A percentile compares a stretch with the other conserved stretches of the same genome.
These are phyloP conservation scores for Exobasidium cylindrosporum DNA, from an alignment of 1,284 basidiomycete species.

Conservation along the genomic window DNA sequence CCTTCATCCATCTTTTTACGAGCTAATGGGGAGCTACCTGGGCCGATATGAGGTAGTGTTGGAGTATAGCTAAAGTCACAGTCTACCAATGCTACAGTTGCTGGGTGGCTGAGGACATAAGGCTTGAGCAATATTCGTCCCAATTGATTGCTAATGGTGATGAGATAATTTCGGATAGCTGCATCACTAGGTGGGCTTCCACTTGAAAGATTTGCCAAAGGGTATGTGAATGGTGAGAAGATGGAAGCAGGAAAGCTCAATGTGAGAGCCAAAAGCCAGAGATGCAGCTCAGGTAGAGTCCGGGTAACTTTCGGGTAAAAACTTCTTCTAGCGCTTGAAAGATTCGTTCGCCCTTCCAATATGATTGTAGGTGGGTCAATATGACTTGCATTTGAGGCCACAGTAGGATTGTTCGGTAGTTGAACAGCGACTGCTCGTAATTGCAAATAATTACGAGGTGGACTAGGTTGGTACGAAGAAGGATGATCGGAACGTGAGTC, in stretches of 20 bases:
- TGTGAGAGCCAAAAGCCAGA: slow-evolving; percentile 12
- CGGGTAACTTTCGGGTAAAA: slow-evolving; percentile 11
- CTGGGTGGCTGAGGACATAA: slow-evolving; percentile 26
- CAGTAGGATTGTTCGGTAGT: neutral
- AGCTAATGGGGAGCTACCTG: slow-evolving; percentile 3
- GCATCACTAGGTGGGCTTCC: neutral
- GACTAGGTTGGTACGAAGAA: neutral
- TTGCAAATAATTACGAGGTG: neutral
- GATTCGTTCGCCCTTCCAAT: slow-evolving; percentile 9
- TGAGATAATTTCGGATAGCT: neutral
- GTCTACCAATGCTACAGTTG: slow-evolving; percentile 28
- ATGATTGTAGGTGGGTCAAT: slow-evolving; percentile 8
- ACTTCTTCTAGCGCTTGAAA: slow-evolving; percentile 5
- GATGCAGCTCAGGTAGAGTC: slow-evolving; percentile 3
- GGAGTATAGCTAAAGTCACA: slow-evolving; percentile 13
- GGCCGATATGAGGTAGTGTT: slow-evolving; percentile 10
- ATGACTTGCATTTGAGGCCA: neutral
- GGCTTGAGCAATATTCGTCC: slow-evolving; percentile 7
- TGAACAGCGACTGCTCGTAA: slow-evolving; percentile 7
- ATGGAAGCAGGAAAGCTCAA: slow-evolving; percentile 10
- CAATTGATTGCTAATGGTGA: slow-evolving; percentile 3
- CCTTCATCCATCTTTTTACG: slow-evolving; percentile 6
- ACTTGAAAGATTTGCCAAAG: neutral
- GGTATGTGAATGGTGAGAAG: slow-evolving; percentile 2
- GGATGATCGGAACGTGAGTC: neutral